Conservation (phyloP, 768 basidiomycete genomes). For the Mycena latifolia region DNA sequence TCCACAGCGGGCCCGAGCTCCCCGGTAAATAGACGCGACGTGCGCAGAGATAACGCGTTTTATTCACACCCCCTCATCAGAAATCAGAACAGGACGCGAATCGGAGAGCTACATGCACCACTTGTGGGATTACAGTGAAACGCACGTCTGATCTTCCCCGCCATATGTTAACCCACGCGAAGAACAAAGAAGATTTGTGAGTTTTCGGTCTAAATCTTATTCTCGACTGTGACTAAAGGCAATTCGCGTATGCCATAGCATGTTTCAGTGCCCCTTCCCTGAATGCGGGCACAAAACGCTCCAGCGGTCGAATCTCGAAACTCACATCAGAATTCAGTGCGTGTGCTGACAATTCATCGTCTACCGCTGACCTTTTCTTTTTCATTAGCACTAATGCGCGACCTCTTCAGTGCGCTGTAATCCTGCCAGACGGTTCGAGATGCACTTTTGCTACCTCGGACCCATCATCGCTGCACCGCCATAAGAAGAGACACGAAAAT, state of each 20-base stretch:
- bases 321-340: slow-evolving; percentile 47
- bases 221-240: background rate
- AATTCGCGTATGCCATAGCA: slow-evolving; percentile 32
- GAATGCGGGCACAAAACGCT: slow-evolving; percentile 44
- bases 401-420: slow-evolving; percentile 40
- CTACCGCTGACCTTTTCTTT: background rate
- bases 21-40: slow-evolving; percentile 17
- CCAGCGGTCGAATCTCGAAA: slow-evolving; percentile 47
- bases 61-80: slow-evolving; percentile 3
- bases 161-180: slow-evolving; percentile 33
- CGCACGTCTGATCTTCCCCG: slow-evolving; percentile 32
- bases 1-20: slow-evolving; percentile 7
- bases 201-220: background rate
- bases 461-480: slow-evolving; percentile 46
- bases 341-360: slow-evolving; percentile 5
- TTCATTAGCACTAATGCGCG: slow-evolving; percentile 43
- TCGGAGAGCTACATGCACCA: slow-evolving; percentile 26
- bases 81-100: slow-evolving; percentile 8
- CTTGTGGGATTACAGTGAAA: slow-evolving; percentile 27
- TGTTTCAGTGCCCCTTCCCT: slow-evolving; percentile 41
- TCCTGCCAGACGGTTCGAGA: slow-evolving; percentile 12
- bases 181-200: slow-evolving; percentile 37
- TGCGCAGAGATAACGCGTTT: slow-evolving; percentile 26
- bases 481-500: slow-evolving; percentile 41
- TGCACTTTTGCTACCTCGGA: slow-evolving; percentile 46